Percentiles rank a stretch among this genome's conserved stretches.
These are phyloP conservation scores for Russula dissimulans DNA, from an alignment of 768 basidiomycete species.

Conservation along the genomic window DNA sequence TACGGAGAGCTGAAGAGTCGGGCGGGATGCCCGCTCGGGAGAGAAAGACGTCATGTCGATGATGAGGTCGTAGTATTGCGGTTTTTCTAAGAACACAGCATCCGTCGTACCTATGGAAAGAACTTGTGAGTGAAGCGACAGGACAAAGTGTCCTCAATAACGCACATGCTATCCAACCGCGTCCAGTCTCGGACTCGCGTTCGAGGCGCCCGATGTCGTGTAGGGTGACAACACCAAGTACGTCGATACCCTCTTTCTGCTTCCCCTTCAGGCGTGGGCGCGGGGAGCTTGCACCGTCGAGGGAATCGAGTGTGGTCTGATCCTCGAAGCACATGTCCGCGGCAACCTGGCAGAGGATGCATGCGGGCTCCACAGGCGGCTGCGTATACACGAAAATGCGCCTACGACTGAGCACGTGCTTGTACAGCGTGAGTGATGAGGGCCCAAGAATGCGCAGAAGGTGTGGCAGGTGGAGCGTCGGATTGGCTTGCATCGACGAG, in stretches of 20 bases:
- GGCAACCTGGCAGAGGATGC: constrained; percentile 50
- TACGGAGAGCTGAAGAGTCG: constrained; percentile 56
- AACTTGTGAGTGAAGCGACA: background rate
- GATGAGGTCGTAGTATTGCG: constrained; percentile 68
- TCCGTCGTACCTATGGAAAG: constrained; percentile 56
- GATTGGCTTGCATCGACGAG: constrained; percentile 29
- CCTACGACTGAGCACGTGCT: constrained; percentile 63
- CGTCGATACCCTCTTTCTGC: constrained; percentile 45
- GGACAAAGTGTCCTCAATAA: constrained; percentile 2
- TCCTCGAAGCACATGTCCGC: constrained; percentile 56
- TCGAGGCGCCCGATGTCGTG: constrained; percentile 58
- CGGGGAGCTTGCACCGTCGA: background rate
- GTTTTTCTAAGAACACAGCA: constrained; percentile 75
- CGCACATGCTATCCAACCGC: constrained; percentile 78
- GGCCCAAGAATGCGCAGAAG: constrained; percentile 71
- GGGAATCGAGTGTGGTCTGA: constrained; percentile 18
- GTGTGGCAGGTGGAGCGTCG: constrained; percentile 65
- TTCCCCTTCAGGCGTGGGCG: constrained; percentile 30
- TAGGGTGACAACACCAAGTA: constrained; percentile 74
- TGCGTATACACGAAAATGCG: constrained; percentile 73
- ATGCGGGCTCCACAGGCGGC: constrained; percentile 73
- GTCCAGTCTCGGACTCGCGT: constrained; percentile 45
- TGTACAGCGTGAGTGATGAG: constrained; percentile 68
- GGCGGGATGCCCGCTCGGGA: constrained; percentile 41
- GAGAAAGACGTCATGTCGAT: constrained; percentile 69